These are phyloP conservation scores for Aspergillus cristatus DNA, from an alignment of 495 filamentous ascomycete species.

Conservation along the genomic window DNA sequence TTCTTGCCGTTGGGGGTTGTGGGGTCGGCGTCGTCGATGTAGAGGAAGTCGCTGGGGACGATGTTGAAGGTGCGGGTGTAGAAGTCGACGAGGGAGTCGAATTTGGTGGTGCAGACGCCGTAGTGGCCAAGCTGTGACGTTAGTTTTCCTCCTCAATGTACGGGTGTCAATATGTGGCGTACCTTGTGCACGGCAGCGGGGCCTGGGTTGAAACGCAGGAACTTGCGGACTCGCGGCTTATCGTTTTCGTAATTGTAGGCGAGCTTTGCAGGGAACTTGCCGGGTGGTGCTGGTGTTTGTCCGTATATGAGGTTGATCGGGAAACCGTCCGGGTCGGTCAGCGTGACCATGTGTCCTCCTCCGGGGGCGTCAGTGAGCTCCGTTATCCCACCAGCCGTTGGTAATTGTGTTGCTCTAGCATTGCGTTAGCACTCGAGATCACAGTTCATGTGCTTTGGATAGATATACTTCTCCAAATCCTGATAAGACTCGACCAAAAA, in stretches of 20 bases:
- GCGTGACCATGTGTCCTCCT: slow-evolving; percentile 20
- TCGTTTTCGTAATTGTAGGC: slow-evolving; percentile 21
- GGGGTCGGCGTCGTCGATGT: slow-evolving; percentile 12
- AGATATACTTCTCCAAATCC: slow-evolving; percentile 35
- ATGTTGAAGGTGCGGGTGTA: slow-evolving; percentile 64
- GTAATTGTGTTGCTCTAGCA: slow-evolving; percentile 16
- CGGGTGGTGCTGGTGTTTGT: slow-evolving; percentile 10
- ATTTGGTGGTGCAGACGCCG: slow-evolving; percentile 53
- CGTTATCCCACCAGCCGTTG: slow-evolving; percentile 17
- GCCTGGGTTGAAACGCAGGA: slow-evolving; percentile 37
- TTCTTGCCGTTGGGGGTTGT: too few relatives aligned
- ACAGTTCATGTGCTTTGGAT: not conserved
- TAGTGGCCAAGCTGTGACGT: slow-evolving; percentile 52
- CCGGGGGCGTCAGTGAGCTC: slow-evolving; percentile 22
- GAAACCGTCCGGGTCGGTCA: slow-evolving; percentile 27
- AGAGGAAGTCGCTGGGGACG: slow-evolving; percentile 36
- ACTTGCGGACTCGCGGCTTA: slow-evolving; percentile 19
- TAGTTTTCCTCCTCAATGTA: not conserved
- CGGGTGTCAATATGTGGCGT: not conserved
- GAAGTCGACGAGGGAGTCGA: slow-evolving; percentile 47
- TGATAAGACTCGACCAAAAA: slow-evolving; percentile 48
- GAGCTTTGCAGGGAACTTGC: slow-evolving; percentile 15
- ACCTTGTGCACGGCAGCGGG: slow-evolving; percentile 62
- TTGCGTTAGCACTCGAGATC: not conserved
- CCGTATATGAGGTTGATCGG: slow-evolving; percentile 12